These are phyloP conservation scores for Cytospora schulzeri DNA, from an alignment of 2,329 filamentous ascomycete species.

Conservation along the genomic window DNA sequence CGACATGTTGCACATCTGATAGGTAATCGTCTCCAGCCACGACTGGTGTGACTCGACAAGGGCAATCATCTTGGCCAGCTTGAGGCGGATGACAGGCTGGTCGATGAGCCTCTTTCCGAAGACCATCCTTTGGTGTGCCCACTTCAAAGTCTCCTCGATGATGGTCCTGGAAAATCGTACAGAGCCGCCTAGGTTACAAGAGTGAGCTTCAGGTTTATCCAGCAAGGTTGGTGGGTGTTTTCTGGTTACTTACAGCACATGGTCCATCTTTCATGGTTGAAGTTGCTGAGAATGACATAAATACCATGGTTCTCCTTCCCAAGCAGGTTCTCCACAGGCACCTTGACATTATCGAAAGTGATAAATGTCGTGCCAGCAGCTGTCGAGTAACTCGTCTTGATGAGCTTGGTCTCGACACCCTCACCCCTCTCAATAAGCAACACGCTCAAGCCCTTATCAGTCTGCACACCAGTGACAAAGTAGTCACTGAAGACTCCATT, in stretches of 20 bases:
- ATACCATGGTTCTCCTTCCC: slow-evolving; percentile 87
- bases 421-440: slow-evolving; percentile 74
- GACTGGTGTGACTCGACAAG: slow-evolving; percentile 80
- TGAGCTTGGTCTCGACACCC: slow-evolving; percentile 73
- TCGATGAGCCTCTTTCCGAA: slow-evolving; percentile 82
- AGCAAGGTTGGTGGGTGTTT: slow-evolving; percentile 1
- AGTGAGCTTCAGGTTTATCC: no score
- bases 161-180: slow-evolving; percentile 68
- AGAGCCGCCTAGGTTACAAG: slow-evolving; percentile 47
- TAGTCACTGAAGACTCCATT: slow-evolving; percentile 81
- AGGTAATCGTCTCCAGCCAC: slow-evolving; percentile 82
- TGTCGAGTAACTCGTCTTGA: slow-evolving; percentile 81
- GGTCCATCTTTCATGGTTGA: slow-evolving; percentile 84
- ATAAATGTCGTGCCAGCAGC: slow-evolving; percentile 78
- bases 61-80: slow-evolving; percentile 88
- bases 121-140: slow-evolving; percentile 83
- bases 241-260: slow-evolving; percentile 61
- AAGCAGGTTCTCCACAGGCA: slow-evolving; percentile 75
- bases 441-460: slow-evolving; percentile 77
- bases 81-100: slow-evolving; percentile 80
- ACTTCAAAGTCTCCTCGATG: slow-evolving; percentile 84
- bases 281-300: slow-evolving; percentile 80
- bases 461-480: slow-evolving; percentile 80
- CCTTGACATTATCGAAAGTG: slow-evolving; percentile 85
- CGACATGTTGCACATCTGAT: slow-evolving; percentile 85